These are phyloP conservation scores for Umbelopsis sp. DNA, from an alignment of 371 early-diverging fungal genomes.

Conservation along the genomic window DNA sequence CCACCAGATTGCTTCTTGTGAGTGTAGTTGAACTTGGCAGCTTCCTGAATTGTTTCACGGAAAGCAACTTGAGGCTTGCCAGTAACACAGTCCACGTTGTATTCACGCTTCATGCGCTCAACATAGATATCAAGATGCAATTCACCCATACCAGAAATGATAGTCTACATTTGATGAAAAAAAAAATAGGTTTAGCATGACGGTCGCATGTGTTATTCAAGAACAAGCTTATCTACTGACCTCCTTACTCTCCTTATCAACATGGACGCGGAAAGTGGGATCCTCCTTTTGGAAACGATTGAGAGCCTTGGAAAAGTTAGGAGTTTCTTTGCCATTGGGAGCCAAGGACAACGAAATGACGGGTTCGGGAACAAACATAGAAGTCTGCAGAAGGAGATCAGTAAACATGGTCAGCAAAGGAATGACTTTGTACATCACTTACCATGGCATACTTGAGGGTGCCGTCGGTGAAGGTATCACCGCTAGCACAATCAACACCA, in stretches of 20 bases:
- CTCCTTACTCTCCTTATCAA: slow-evolving; percentile 92
- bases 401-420: background rate
- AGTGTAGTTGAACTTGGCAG: slow-evolving; percentile 90
- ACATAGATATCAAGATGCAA: slow-evolving; percentile 94
- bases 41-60: slow-evolving; percentile 87
- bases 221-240: slow-evolving; percentile 19
- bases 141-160: slow-evolving; percentile 94
- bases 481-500: slow-evolving; percentile 97
- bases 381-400: slow-evolving; percentile 52
- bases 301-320: slow-evolving; percentile 95
- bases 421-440: background rate
- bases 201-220: background rate
- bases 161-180: slow-evolving; percentile 50
- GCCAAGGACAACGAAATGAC: slow-evolving; percentile 93
- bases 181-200: background rate
- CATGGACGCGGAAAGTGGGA: slow-evolving; percentile 96
- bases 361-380: slow-evolving; percentile 97
- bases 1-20: slow-evolving; percentile 99
- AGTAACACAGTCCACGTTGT: slow-evolving; percentile 89
- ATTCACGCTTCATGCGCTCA: slow-evolving; percentile 97
- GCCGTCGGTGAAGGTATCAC: slow-evolving; percentile 97
- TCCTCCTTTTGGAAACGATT: slow-evolving; percentile 97
- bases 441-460: slow-evolving; percentile 83
- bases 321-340: slow-evolving; percentile 88
- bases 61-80: slow-evolving; percentile 98